Conservation (phyloP, 495 filamentous ascomycete species). For the Cudoniella acicularis region DNA sequence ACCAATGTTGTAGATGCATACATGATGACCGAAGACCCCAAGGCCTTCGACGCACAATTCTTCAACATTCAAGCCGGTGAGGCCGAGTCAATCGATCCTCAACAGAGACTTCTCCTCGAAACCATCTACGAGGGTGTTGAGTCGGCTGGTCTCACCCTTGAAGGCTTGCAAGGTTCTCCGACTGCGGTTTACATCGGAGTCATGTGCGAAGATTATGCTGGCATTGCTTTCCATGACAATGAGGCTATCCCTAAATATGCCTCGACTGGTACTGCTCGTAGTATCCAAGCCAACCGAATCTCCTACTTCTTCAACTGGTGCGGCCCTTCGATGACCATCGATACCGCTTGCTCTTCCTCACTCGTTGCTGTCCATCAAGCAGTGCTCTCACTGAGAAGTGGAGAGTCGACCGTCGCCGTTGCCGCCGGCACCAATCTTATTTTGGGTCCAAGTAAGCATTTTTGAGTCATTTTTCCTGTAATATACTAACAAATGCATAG, state of each 20-base stretch:
- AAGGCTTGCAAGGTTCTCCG: constrained; percentile 21
- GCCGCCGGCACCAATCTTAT: constrained; percentile 18
- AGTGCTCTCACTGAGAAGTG: constrained; percentile 70
- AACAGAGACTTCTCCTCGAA: constrained; percentile 53
- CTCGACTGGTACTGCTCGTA: constrained; percentile 39
- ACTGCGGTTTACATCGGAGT: constrained; percentile 35
- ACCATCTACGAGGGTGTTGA: constrained; percentile 55
- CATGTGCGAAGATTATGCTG: constrained; percentile 33
- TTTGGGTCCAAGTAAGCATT: constrained; percentile 6
- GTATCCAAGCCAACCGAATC: constrained; percentile 60
- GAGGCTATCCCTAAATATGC: constrained; percentile 32
- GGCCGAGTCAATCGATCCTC: constrained; percentile 56
- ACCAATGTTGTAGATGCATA: constrained; percentile 29
- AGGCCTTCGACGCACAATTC: constrained; percentile 54
- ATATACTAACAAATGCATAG: neutral
- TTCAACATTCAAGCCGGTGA: constrained; percentile 56
- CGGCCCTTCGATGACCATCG: constrained; percentile 65
- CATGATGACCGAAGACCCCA: constrained; percentile 49
- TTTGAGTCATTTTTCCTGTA: neutral
- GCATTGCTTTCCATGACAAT: constrained; percentile 25
- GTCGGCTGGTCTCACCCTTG: constrained; percentile 41
- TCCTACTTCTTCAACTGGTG: constrained; percentile 55
- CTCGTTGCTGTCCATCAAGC: constrained; percentile 63
- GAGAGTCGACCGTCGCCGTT: constrained; percentile 39
- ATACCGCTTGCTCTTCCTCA: constrained; percentile 86